A percentile compares a stretch with the other conserved stretches of the same genome.
These are phyloP conservation scores for Trichophyton benhamiae DNA, from an alignment of 2,329 filamentous ascomycete genomes.

Conservation along the genomic window DNA sequence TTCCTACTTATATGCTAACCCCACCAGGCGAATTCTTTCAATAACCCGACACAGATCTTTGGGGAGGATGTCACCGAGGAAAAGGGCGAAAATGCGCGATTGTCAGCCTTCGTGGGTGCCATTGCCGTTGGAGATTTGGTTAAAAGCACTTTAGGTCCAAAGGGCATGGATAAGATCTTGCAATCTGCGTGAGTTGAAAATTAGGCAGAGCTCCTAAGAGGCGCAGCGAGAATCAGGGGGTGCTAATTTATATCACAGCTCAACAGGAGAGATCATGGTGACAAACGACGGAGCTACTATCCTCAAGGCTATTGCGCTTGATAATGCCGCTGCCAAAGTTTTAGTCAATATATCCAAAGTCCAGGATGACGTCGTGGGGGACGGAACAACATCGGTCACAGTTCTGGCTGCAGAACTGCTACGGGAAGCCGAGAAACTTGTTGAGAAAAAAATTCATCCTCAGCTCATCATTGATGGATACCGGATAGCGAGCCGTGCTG, in stretches of 20 bases:
- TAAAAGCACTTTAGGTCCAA: slow-evolving; percentile 92
- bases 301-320: slow-evolving; percentile 92
- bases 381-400: slow-evolving; percentile 95
- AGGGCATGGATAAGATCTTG: slow-evolving; percentile 98
- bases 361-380: slow-evolving; percentile 95
- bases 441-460: slow-evolving; percentile 96
- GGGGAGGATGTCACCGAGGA: slow-evolving; percentile 93
- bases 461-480: slow-evolving; percentile 99
- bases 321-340: slow-evolving; percentile 96
- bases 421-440: slow-evolving; percentile 90
- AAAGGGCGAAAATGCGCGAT: slow-evolving; percentile 97
- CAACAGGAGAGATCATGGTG: slow-evolving; percentile 93
- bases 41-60: slow-evolving; percentile 92
- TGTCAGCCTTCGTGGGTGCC: slow-evolving; percentile 94
- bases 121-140: slow-evolving; percentile 96
- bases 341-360: slow-evolving; percentile 99
- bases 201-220: neutral
- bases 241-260: slow-evolving; percentile 40
- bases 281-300: slow-evolving; percentile 99
- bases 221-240: neutral
- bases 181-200: slow-evolving; percentile 61
- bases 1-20: neutral
- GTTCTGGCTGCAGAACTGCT: slow-evolving; percentile 90
- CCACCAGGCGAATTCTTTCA: slow-evolving; percentile 27
- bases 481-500: slow-evolving; percentile 87